Base-by-base conservation (phyloP, 345 rosid species). In the Bruguiera gymnorhiza region DNA sequence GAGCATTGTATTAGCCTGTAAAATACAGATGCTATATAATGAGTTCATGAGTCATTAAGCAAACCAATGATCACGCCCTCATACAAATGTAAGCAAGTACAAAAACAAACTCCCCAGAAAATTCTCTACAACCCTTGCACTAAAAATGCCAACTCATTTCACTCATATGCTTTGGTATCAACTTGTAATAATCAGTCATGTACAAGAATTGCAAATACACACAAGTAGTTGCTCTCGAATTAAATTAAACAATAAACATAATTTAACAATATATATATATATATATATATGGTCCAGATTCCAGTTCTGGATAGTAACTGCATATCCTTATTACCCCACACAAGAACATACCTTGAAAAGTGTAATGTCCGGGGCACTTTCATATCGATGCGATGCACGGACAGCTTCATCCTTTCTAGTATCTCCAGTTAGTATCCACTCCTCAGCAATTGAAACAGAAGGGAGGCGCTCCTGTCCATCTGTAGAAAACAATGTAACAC, bases 361-460 rank as follows among this genome's bases (percentile, higher is more conserved):
- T 75, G 80, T 83, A 70, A 94, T 87, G 76, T 94, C 98, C 31
- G 97, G 97, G 56, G 98, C 83, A 84, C 91, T 94, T 84, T 88
- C 95, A 87, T 87, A 94, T 67, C 84, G 84, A 77, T 94, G 98
- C 53, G 97, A 83, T 62, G 87, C 82, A 73, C 98, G 96, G 46
- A 89, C 83, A 79, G 84, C 84, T 71, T 84, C 93, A 78, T 94
- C 98, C 83, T 91, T 94, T 32, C 58, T 72, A 62, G 84, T 67
- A 76, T 91, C 90, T 13, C 97, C 97, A 36, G 87, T 89, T 50
- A 94, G 81, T 90, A 91, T 91, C 97, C 97, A 94, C 82, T 91
- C 98, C 79, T 94, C 97, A 66, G 96, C 79, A 76, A 94, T 84
- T 66, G 93, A 85, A 73, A 88, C 87, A 76, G 98, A 83, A 76